Evolutionary conservation across 2,329 filamentous ascomycete species (phyloP).

Genomic region (Clonostachys sp.): DNA sequence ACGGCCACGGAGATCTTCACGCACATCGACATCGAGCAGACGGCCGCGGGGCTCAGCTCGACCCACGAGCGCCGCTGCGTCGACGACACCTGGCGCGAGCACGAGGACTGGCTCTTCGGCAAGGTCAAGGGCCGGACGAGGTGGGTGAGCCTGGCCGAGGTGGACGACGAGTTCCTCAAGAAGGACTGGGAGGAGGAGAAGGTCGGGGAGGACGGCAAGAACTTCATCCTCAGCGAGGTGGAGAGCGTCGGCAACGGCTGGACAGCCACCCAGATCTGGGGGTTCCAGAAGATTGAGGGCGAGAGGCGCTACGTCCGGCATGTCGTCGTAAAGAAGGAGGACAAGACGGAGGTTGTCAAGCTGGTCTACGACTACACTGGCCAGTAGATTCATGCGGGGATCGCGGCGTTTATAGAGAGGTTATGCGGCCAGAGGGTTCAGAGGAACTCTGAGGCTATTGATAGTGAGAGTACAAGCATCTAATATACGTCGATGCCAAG

Average conservation of each 20-base stretch:
- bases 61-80: constrained; percentile 52
- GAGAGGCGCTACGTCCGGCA: constrained; percentile 49
- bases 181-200: constrained; percentile 56
- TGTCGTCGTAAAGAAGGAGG: constrained; percentile 46
- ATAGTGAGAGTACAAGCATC: too few species aligned
- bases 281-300: constrained; percentile 50
- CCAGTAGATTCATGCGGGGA: constrained; percentile 5
- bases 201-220: constrained; percentile 49
- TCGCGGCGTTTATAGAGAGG: too few species aligned
- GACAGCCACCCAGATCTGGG: constrained; percentile 56
- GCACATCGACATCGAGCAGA: constrained; percentile 70
- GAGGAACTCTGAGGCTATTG: too few species aligned
- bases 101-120: constrained; percentile 79
- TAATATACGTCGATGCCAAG: too few species aligned
- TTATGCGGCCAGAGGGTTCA: too few species aligned
- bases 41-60: constrained; percentile 66
- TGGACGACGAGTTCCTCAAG: constrained; percentile 51
- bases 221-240: constrained; percentile 62
- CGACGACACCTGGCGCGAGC: constrained; percentile 51
- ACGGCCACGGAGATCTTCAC: constrained; percentile 33
- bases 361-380: constrained; percentile 51
- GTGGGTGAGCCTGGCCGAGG: constrained; percentile 39
- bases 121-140: constrained; percentile 56
- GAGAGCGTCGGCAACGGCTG: constrained; percentile 47
- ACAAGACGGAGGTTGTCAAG: constrained; percentile 41